Conservation (phyloP, 108 stramenopile species). For the Heterococcus sp. region DNA sequence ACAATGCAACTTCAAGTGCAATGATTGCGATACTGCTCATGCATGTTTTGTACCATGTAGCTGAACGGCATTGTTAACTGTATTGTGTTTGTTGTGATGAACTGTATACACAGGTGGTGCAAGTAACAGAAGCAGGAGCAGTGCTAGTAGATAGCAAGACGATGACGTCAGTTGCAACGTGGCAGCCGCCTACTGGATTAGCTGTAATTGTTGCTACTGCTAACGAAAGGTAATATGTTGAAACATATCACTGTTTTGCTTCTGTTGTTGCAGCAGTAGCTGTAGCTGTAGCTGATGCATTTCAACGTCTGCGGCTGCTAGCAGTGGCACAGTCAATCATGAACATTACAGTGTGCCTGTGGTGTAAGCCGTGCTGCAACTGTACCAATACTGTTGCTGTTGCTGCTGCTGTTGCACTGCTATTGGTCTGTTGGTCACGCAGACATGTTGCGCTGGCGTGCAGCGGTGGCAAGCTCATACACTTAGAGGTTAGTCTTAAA, state of each 20-base stretch:
- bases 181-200: constrained; percentile 51
- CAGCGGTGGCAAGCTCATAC: constrained; percentile 33
- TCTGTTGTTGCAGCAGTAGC: not conserved
- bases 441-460: constrained; percentile 33
- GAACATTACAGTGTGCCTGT: not conserved
- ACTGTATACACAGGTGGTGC: constrained; percentile 52
- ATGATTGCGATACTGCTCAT: not conserved
- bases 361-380: not conserved
- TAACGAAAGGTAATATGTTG: constrained; percentile 46
- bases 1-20: no score
- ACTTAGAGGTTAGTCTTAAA: constrained; percentile 8
- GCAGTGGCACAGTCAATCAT: not conserved
- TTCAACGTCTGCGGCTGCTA: not conserved
- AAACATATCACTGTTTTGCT: not conserved
- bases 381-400: not conserved
- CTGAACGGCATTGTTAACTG: not conserved
- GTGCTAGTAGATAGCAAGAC: constrained; percentile 60
- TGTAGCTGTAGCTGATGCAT: not conserved
- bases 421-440: not conserved
- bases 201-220: constrained; percentile 84
- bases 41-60: not conserved
- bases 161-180: constrained; percentile 54
- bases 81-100: constrained; percentile 39
- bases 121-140: constrained; percentile 77
- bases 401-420: not conserved